A percentile compares a stretch with the other conserved stretches of the same genome.
phyloP scores from a whole-genome alignment of 2,329 filamentous ascomycete species.

The Cordyceps cateniannulata region DNA sequence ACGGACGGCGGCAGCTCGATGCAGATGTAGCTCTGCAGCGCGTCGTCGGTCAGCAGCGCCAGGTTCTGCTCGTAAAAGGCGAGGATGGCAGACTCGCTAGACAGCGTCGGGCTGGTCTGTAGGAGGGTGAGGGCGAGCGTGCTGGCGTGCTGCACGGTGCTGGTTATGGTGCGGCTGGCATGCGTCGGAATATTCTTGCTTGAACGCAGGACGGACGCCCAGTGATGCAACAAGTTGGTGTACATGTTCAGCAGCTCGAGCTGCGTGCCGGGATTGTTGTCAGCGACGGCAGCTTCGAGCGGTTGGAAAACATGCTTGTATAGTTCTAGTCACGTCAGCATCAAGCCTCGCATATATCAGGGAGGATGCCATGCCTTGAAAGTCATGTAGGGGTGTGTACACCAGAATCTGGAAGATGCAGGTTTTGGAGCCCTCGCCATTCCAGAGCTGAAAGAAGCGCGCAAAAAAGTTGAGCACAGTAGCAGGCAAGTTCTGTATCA shows the following conservation, averaged over 20 bases:
- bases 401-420: conserved; percentile 53
- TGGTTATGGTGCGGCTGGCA: conserved; percentile 31
- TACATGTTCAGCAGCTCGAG: conserved; percentile 60
- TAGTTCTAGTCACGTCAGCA: conserved; percentile 38
- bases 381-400: conserved; percentile 47
- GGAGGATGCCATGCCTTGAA: conserved; percentile 39
- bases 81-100: conserved; percentile 51
- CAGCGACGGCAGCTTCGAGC: conserved; percentile 45
- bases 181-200: conserved; percentile 28
- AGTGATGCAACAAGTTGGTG: conserved; percentile 56
- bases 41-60: conserved; percentile 45
- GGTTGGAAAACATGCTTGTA: conserved; percentile 40
- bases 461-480: conserved; percentile 43
- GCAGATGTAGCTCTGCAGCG: conserved; percentile 48
- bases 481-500: conserved; percentile 37
- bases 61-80: conserved; percentile 64
- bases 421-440: conserved; percentile 48
- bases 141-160: conserved; percentile 44
- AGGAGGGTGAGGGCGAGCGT: conserved; percentile 52
- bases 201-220: conserved; percentile 42
- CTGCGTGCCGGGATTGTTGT: conserved; percentile 46
- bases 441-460: conserved; percentile 53
- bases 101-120: conserved; percentile 41
- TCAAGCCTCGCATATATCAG: not conserved
- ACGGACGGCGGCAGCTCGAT: conserved; percentile 62